A percentile compares a stretch with the other conserved stretches of the same genome.
Evolutionary conservation across 2,329 filamentous ascomycete species (phyloP).

Genomic region (Onygenales sp.): DNA sequence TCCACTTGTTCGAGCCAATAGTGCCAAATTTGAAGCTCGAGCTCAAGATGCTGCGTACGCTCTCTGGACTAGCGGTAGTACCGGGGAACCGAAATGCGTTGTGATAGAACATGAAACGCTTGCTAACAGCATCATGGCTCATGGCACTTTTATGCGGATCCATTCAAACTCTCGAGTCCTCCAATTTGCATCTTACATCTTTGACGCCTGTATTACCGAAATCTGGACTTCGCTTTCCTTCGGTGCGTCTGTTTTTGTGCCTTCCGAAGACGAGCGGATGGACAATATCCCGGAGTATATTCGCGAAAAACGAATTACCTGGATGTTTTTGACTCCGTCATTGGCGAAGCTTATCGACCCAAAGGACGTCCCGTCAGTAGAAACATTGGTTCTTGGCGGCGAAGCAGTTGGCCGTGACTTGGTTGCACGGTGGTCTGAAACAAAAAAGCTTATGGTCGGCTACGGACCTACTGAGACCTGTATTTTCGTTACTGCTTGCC

Average conservation of each 20-base stretch:
- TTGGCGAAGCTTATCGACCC: constrained; percentile 37
- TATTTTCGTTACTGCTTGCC: constrained; percentile 10
- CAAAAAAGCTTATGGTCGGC: constrained; percentile 9
- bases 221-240: constrained; percentile 23
- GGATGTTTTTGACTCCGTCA: constrained; percentile 47
- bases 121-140: not conserved
- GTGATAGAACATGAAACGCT: not conserved
- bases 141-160: not conserved
- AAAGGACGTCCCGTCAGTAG: constrained; percentile 28
- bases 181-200: constrained; percentile 1
- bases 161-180: not conserved
- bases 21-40: not conserved
- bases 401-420: constrained; percentile 10
- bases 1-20: not conserved
- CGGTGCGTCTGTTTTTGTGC: constrained; percentile 37
- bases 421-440: constrained; percentile 22
- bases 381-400: constrained; percentile 11
- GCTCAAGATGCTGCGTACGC: constrained; percentile 50
- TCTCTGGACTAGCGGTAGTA: constrained; percentile 77
- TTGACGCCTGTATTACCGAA: constrained; percentile 47
- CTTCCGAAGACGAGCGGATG: constrained; percentile 32
- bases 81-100: constrained; percentile 76
- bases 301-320: constrained; percentile 37
- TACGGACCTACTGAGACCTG: constrained; percentile 13
- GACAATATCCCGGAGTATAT: constrained; percentile 39